These are phyloP conservation scores for Keithomyces neogunnii DNA, from an alignment of 2,329 filamentous ascomycete genomes.

Conservation along the genomic window DNA sequence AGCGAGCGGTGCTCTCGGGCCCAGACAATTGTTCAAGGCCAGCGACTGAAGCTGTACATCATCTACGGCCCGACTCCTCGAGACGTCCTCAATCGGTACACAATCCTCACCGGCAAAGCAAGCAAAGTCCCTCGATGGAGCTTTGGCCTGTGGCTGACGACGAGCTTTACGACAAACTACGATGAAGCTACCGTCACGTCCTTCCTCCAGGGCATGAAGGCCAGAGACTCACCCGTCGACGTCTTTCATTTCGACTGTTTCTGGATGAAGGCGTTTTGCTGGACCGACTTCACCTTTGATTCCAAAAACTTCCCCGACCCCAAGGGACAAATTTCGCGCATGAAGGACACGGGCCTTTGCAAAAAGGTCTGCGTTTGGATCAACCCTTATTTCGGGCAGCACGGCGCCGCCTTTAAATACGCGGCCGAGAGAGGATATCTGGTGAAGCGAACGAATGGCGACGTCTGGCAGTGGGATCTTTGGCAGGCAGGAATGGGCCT, in stretches of 20 bases:
- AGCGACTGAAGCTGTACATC: slow-evolving; percentile 65
- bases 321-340: slow-evolving; percentile 50
- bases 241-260: slow-evolving; percentile 74
- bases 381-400: slow-evolving; percentile 65
- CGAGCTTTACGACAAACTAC: slow-evolving; percentile 66
- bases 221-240: slow-evolving; percentile 55
- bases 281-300: slow-evolving; percentile 69
- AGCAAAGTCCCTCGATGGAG: slow-evolving; percentile 63
- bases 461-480: slow-evolving; percentile 68
- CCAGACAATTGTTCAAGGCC: slow-evolving; percentile 60
- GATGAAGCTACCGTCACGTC: slow-evolving; percentile 59
- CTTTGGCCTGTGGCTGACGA: slow-evolving; percentile 69
- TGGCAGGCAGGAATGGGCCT: slow-evolving; percentile 74
- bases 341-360: slow-evolving; percentile 53
- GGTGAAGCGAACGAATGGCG: slow-evolving; percentile 59
- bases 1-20: slow-evolving; percentile 65
- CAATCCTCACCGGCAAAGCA: slow-evolving; percentile 57
- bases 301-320: slow-evolving; percentile 61
- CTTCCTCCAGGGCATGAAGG: slow-evolving; percentile 62
- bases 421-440: slow-evolving; percentile 60
- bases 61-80: slow-evolving; percentile 65
- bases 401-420: slow-evolving; percentile 55
- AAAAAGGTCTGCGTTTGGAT: slow-evolving; percentile 68
- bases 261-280: slow-evolving; percentile 68
- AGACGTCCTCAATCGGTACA: slow-evolving; percentile 61